Evolutionary conservation across 345 rosid species (phyloP).

Genomic region (Eucalyptus marginata): DNA sequence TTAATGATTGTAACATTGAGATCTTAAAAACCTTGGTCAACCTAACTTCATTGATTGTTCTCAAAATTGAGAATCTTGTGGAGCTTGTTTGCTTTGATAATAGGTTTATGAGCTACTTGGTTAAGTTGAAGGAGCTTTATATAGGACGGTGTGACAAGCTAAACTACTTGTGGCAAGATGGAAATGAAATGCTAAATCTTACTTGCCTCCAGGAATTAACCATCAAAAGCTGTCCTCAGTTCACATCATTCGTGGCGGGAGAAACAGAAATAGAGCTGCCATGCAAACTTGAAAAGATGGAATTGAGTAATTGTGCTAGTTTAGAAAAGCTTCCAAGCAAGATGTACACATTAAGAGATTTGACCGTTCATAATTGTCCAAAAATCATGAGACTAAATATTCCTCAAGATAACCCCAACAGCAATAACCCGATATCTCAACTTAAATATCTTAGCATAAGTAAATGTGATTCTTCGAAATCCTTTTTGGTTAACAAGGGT

Average conservation of each 20-base stretch:
- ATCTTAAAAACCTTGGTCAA: not conserved
- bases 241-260: not conserved
- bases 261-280: not conserved
- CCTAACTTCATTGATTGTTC: not conserved
- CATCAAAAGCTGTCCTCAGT: not conserved
- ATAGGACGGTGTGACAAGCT: not conserved
- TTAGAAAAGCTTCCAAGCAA: not conserved
- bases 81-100: not conserved
- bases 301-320: rapidly evolving
- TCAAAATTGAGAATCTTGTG: not conserved
- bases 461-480: not conserved
- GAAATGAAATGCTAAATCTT: not conserved
- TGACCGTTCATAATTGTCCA: not conserved
- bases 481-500: not conserved
- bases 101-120: not conserved
- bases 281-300: not conserved
- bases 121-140: not conserved
- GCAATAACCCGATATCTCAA: not conserved
- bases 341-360: not conserved
- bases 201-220: not conserved
- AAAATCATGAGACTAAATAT: not conserved
- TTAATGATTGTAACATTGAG: not conserved
- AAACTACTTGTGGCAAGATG: not conserved
- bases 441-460: not conserved
- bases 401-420: not conserved